These are phyloP conservation scores for Phyllosticta citribraziliensis DNA, from an alignment of 2,329 filamentous ascomycete genomes.

Conservation along the genomic window DNA sequence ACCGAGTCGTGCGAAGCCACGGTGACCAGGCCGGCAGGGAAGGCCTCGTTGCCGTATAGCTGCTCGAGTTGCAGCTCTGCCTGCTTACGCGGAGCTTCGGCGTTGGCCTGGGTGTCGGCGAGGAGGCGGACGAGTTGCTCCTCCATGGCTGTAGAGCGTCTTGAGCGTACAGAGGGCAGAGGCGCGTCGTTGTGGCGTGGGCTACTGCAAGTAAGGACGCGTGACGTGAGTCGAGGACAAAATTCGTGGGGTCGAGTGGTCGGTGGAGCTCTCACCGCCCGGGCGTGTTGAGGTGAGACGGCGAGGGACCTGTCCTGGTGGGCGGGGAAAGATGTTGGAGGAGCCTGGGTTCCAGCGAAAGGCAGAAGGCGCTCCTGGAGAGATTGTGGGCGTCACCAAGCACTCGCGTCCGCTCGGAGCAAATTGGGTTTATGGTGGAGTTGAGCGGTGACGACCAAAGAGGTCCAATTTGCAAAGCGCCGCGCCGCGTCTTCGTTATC, in stretches of 20 bases:
- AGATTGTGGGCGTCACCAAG: not conserved
- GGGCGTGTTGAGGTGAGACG: not conserved
- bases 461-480: too few species aligned
- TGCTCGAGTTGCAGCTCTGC: constrained; percentile 76
- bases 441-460: not conserved
- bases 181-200: not conserved
- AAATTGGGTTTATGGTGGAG: not conserved
- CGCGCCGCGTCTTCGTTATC: too few species aligned
- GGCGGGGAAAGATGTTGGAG: not conserved
- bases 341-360: not conserved
- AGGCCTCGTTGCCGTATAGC: constrained; percentile 58
- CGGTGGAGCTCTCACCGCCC: not conserved
- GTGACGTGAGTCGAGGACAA: not conserved
- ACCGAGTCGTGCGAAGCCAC: constrained; percentile 70
- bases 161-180: not conserved
- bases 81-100: constrained; percentile 67
- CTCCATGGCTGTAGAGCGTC: constrained; percentile 53
- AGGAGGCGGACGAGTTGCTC: constrained; percentile 84
- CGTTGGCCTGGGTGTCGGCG: constrained; percentile 70
- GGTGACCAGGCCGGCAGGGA: constrained; percentile 68
- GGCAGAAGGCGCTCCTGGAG: not conserved
- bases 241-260: constrained; percentile 5
- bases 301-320: not conserved
- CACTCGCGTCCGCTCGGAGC: not conserved
- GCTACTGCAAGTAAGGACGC: not conserved